Percentiles rank a stretch among this genome's conserved stretches.
phyloP scores from a whole-genome alignment of 352 stramenopile species.

The Phytophthora pisi region DNA sequence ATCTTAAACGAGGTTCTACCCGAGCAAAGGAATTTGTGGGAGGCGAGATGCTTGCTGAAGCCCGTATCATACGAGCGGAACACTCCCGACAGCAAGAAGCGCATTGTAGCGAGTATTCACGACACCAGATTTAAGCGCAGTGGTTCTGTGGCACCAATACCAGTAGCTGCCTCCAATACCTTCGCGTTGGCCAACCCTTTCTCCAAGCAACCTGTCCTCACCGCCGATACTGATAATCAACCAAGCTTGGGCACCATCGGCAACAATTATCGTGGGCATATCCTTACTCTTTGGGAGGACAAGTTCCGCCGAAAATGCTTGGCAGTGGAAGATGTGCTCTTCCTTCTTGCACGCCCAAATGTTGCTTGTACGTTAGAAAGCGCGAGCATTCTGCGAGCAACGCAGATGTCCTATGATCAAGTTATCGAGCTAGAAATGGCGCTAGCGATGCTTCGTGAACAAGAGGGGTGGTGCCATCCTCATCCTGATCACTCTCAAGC shows the following conservation, averaged over 20 bases:
- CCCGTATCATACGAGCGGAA: not conserved
- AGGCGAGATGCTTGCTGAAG: slow-evolving; percentile 27
- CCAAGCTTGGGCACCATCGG: not conserved
- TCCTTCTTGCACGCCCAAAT: slow-evolving; percentile 50
- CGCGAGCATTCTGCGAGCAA: slow-evolving; percentile 42
- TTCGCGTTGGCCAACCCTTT: not conserved
- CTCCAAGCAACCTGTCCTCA: not conserved
- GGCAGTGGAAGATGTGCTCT: slow-evolving; percentile 46
- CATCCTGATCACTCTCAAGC: slow-evolving; percentile 44
- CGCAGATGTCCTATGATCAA: slow-evolving; percentile 46
- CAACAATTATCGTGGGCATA: slow-evolving; percentile 14
- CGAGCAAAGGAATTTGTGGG: slow-evolving; percentile 32
- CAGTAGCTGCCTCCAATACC: not conserved
- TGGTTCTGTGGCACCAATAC: slow-evolving; percentile 15
- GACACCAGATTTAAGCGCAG: slow-evolving; percentile 5
- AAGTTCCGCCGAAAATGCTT: slow-evolving; percentile 53
- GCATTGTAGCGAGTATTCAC: not conserved
- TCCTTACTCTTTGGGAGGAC: slow-evolving; percentile 58
- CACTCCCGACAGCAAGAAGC: slow-evolving; percentile 2
- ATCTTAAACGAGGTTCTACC: slow-evolving; percentile 47
- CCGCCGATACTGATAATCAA: not conserved
- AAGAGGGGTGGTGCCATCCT: slow-evolving; percentile 42
- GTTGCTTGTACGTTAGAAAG: slow-evolving; percentile 49
- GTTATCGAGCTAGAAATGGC: slow-evolving; percentile 65
- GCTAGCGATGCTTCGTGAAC: slow-evolving; percentile 34